Conservation (phyloP, 768 basidiomycete genomes). For the Boletus huronensis region DNA sequence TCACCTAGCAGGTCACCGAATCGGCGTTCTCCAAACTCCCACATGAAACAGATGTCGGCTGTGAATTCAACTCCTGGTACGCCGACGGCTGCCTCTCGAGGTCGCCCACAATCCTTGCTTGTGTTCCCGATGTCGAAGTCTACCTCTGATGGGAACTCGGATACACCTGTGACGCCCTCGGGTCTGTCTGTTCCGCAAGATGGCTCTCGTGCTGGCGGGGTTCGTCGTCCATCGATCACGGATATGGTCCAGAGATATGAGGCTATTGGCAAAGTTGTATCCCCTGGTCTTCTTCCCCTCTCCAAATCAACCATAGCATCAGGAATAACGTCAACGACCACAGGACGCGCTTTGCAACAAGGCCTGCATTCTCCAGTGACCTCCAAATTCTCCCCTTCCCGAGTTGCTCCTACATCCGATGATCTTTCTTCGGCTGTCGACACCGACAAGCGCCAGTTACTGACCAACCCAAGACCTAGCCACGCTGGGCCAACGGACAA, state of each 20-base stretch:
- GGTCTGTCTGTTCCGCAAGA: constrained; percentile 48
- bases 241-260: constrained; percentile 86
- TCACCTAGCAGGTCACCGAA: constrained; percentile 31
- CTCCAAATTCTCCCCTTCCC: constrained; percentile 25
- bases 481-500: constrained; percentile 20
- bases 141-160: constrained; percentile 38
- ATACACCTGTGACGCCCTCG: constrained; percentile 32
- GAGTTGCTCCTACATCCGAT: constrained; percentile 10
- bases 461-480: constrained; percentile 7
- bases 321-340: constrained; percentile 9
- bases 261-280: constrained; percentile 45
- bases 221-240: constrained; percentile 74
- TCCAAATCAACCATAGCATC: constrained; percentile 26
- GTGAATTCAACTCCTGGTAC: constrained; percentile 19
- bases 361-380: constrained; percentile 22
- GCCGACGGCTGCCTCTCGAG: constrained; percentile 39
- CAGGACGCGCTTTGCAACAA: constrained; percentile 23
- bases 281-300: constrained; percentile 30
- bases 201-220: constrained; percentile 35
- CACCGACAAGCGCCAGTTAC: constrained; percentile 20
- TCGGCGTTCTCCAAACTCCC: constrained; percentile 26
- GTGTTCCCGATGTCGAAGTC: constrained; percentile 51
- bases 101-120: constrained; percentile 82
- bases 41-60: constrained; percentile 31
- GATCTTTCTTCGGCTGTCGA: constrained; percentile 12